Evolutionary conservation across 306 rosid species (phyloP), one percentile per base, ranked within the genome.

Genomic region (Castanea crenata): DNA sequence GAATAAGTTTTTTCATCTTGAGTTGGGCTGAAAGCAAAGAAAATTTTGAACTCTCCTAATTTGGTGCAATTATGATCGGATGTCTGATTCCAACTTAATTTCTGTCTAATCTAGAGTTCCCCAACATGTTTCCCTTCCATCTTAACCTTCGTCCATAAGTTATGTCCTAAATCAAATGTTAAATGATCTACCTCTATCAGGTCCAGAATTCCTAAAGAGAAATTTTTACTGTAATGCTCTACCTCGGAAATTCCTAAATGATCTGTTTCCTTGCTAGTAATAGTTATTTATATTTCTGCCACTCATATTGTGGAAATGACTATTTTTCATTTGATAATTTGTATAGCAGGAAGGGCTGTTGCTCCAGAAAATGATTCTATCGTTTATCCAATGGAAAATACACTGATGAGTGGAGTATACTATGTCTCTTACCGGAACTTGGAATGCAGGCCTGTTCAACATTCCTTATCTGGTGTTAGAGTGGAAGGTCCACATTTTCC

Each of bases 401-500:
- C 69, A 41, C 56, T 1, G 10, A 58, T 51, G 6, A 23, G 20
- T 16, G 78, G 69, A 38, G 55, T 51, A 58, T 58, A 74, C 69
- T 23, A 38, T 38, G 69, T 56, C 32, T 41, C 78, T 21, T 31
- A 74, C 55, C 68, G 2, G 55, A 49, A 74, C 68, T 15, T 74
- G 34, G 69, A n/a, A 74, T 58, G 3, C 55, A 74, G 69, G 69
- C 57, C 78, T 20, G 56, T 59, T 3, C 69, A 74, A 74, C 78
- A 74, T 74, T 74, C 78, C 19, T 3, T 23, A 41, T 35, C 35
- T 21, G 41, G 35, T 35, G 29, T 15, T 29, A 31, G 64, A 73
- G 29, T 73, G 65, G 76, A 73, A 54, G 54, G 52, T 20, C 65
- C 76, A 54, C 76, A 52, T 29, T 21, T 34, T 34, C 55, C 27